Conservation (phyloP, 2,329 filamentous ascomycete species). For the Albifimbria verrucaria region DNA sequence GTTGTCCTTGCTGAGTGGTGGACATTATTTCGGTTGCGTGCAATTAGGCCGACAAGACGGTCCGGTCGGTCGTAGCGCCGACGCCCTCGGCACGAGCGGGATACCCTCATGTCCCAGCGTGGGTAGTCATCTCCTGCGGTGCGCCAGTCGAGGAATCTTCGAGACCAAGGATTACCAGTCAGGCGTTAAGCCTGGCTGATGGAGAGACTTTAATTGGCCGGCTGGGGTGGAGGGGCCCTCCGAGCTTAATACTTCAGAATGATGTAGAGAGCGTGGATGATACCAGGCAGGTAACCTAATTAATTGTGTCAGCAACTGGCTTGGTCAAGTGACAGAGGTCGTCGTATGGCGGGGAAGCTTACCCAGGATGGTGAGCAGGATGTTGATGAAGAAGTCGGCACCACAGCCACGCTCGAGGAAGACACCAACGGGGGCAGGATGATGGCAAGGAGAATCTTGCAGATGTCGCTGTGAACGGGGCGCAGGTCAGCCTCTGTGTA, state of each 20-base stretch:
- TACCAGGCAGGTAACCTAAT: constrained; percentile 66
- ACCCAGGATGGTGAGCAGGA: constrained; percentile 75
- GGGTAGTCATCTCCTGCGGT: no score
- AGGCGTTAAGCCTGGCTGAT: background rate
- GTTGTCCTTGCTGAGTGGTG: background rate
- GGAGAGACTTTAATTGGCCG: background rate
- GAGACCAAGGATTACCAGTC: no score
- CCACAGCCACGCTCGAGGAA: constrained; percentile 92
- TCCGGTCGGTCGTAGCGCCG: no score
- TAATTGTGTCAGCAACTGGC: constrained; percentile 10
- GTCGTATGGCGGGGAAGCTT: no score
- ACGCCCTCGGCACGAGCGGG: no score
- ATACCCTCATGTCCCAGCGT: no score
- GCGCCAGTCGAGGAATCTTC: no score
- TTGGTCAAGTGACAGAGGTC: background rate
- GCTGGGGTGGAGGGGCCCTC: background rate
- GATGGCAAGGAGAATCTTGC: constrained; percentile 79
- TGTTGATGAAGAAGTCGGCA: constrained; percentile 87
- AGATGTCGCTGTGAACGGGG: constrained; percentile 44
- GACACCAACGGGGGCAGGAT: constrained; percentile 88
- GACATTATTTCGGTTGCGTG: background rate
- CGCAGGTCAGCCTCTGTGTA: constrained; percentile 8
- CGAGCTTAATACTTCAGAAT: constrained; percentile 76
- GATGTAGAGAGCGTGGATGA: constrained; percentile 92
- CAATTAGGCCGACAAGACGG: background rate